Conservation (phyloP, 129 eudicot genomes). For the Chrysanthemum makinoi region DNA sequence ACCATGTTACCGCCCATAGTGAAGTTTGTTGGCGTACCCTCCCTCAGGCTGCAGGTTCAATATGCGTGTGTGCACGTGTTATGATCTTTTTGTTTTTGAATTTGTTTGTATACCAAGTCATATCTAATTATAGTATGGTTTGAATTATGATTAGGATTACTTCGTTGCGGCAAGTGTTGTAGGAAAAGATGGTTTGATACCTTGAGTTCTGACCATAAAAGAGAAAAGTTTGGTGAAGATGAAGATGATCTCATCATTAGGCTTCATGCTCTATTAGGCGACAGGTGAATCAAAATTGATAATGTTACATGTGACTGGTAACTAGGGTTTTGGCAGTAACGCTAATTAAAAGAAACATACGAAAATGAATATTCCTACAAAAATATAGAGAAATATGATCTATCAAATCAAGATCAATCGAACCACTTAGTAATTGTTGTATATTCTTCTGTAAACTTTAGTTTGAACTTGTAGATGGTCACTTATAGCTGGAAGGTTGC, state of each 20-base stretch:
- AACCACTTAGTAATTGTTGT: too few relatives aligned
- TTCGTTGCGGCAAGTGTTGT: conserved; percentile 36
- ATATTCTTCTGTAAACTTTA: background rate
- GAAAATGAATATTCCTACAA: too few relatives aligned
- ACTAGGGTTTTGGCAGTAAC: too few relatives aligned
- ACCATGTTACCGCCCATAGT: conserved; percentile 35
- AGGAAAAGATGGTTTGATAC: conserved; percentile 41
- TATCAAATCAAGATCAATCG: too few relatives aligned
- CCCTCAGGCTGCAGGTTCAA: conserved; percentile 41
- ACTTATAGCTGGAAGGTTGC: conserved; percentile 60
- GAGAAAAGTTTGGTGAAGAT: conserved; percentile 41
- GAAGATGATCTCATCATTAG: conserved; percentile 49
- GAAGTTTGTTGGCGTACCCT: conserved; percentile 41
- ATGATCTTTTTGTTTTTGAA: background rate
- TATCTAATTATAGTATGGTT: background rate
- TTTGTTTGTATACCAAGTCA: background rate
- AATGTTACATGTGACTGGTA: too few relatives aligned
- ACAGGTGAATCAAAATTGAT: conserved; percentile 21
- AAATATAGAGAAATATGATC: too few relatives aligned
- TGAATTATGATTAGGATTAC: conserved; percentile 29
- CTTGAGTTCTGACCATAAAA: conserved; percentile 36
- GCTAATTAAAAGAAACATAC: too few relatives aligned
- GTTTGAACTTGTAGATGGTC: conserved; percentile 43
- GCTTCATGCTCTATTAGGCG: conserved; percentile 52
- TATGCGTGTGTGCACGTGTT: background rate